Evolutionary conservation across 768 basidiomycete species (phyloP).

Genomic region (Coprinellus aureogranulatus): DNA sequence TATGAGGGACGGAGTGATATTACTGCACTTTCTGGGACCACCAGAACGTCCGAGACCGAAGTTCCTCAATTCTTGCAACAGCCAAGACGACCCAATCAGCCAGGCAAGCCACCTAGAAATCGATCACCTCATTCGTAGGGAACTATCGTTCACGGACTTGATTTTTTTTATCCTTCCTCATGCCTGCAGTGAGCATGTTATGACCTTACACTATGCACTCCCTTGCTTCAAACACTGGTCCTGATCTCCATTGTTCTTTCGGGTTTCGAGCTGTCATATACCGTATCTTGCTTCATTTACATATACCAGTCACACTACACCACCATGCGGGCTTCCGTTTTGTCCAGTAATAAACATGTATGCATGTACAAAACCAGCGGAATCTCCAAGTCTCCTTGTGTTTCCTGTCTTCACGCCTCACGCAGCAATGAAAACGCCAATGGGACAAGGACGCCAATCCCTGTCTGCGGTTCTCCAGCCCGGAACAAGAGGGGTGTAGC

Average conservation of each 20-base stretch:
- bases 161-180: no score
- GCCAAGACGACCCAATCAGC: constrained; percentile 19
- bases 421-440: constrained; percentile 46
- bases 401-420: not conserved
- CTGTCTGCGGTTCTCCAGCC: constrained; percentile 46
- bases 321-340: no score
- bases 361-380: no score
- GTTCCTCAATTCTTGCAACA: constrained; percentile 18
- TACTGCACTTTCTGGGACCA: not conserved
- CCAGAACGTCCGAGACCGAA: not conserved
- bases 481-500: not conserved
- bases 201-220: no score
- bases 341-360: no score
- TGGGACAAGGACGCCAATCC: constrained; percentile 65
- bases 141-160: no score
- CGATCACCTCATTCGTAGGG: not conserved
- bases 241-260: no score
- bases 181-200: no score
- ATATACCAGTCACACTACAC: no score
- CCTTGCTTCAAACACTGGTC: no score
- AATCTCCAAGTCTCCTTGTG: no score
- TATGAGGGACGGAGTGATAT: constrained; percentile 14
- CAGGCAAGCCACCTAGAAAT: constrained; percentile 17
- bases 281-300: no score
- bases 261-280: not conserved